A percentile compares a stretch with the other conserved stretches of the same genome.
These are phyloP conservation scores for Camelina neglecta DNA, from an alignment of 345 rosid species.

Conservation along the genomic window DNA sequence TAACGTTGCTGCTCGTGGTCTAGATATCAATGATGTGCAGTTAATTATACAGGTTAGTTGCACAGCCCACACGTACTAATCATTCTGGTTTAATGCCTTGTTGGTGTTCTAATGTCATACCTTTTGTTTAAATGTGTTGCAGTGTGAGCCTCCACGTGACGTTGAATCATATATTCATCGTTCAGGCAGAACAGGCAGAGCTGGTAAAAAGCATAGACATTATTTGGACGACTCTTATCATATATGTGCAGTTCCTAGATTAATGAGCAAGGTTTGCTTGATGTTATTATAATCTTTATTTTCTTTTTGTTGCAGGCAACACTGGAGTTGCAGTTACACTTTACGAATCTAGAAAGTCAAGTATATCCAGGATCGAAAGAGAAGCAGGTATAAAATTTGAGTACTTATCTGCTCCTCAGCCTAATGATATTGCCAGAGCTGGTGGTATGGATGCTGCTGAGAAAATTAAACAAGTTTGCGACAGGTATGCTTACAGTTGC, in stretches of 20 bases:
- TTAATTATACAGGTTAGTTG: constrained; percentile 85
- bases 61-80: not conserved
- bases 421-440: constrained; percentile 82
- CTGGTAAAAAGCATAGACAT: constrained; percentile 55
- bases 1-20: constrained; percentile 96
- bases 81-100: not conserved
- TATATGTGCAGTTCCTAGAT: constrained; percentile 25
- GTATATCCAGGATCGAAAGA: constrained; percentile 70
- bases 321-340: constrained; percentile 96
- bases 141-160: constrained; percentile 99
- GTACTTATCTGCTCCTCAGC: constrained; percentile 78
- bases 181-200: constrained; percentile 99
- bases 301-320: constrained; percentile 59
- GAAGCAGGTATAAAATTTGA: constrained; percentile 96
- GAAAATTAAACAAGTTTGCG: constrained; percentile 72
- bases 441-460: constrained; percentile 83
- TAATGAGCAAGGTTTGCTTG: constrained; percentile 20
- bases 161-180: constrained; percentile 97
- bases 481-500: constrained; percentile 61
- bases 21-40: constrained; percentile 96
- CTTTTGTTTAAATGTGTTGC: constrained; percentile 22
- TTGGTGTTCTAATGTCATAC: constrained; percentile 9
- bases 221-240: not conserved
- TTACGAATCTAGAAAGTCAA: constrained; percentile 82
- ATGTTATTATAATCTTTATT: not conserved